Evolutionary conservation across 1,284 basidiomycete genomes (phyloP).

Genomic region (Cutaneotrichosporon mucoides): DNA sequence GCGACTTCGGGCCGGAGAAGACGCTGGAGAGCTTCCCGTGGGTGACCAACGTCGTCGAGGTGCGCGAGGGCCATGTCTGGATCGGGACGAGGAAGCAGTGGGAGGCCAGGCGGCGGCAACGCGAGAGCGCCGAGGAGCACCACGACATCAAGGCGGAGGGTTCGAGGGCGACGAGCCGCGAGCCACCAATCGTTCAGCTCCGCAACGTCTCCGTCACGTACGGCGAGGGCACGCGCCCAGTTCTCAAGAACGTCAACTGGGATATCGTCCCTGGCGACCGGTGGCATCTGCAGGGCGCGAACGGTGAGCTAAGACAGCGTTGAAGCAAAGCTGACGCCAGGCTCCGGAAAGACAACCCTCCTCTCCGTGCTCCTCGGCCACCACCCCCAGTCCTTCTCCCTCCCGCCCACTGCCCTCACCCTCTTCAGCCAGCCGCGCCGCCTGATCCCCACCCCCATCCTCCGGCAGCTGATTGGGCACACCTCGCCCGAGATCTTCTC

Average conservation of each 20-base stretch:
- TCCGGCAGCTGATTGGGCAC: slow-evolving; percentile 66
- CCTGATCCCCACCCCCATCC: slow-evolving; percentile 57
- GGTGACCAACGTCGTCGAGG: slow-evolving; percentile 64
- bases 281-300: slow-evolving; percentile 82
- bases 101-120: background rate
- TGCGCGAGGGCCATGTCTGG: slow-evolving; percentile 26
- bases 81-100: background rate
- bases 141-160: background rate
- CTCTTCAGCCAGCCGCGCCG: slow-evolving; percentile 70
- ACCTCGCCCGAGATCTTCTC: slow-evolving; percentile 86
- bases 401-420: slow-evolving; percentile 54
- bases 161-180: slow-evolving; percentile 51
- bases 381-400: slow-evolving; percentile 86
- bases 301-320: slow-evolving; percentile 56
- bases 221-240: slow-evolving; percentile 57
- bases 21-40: slow-evolving; percentile 61
- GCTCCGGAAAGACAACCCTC: slow-evolving; percentile 92
- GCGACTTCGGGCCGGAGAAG: slow-evolving; percentile 62
- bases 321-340: slow-evolving; percentile 46
- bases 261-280: slow-evolving; percentile 69
- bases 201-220: slow-evolving; percentile 69
- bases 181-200: slow-evolving; percentile 58
- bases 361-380: slow-evolving; percentile 89
- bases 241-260: slow-evolving; percentile 75
- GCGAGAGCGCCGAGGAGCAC: background rate